Base-by-base conservation (phyloP, 208 protist genomes). In the Leishmania major region DNA sequence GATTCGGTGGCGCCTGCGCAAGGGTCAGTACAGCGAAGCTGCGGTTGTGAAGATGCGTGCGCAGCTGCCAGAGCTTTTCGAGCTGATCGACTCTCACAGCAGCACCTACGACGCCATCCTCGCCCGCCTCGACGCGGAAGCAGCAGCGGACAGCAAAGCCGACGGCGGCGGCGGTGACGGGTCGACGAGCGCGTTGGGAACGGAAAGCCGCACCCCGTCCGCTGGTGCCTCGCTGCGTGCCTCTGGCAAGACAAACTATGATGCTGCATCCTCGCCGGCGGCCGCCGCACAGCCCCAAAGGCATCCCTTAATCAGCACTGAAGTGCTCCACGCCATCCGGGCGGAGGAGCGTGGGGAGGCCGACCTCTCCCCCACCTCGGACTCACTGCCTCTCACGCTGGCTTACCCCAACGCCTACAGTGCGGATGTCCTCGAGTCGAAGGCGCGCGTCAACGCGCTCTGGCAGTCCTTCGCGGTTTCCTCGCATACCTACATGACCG, bases 391-490 rank as follows among this genome's bases (percentile, higher is more conserved):
- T 59, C 64, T 87, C 64, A 85, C 81, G 25, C 51, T 88, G 15
- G 55, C 75, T 0, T 85, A 87, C n/a, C 85, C 88, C 11, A 90
- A 81, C 79, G 82, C 82, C 37, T 94, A 93, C 86, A 87, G 85
- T 51, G 85, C 82, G 17, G 86, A 91, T 60, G 93, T 88, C 53
- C 79, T 82, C 25, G 51, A 84, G 6, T 86, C 87, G 57, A 87
- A 90, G 79, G 79, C 86, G 37, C 87, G 88, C 51, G 89, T 96
- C 45, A 79, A 71, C 35, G 74, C 88, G 6, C 72, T 90, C 55
- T 91, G 94, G 83, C 70, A 83, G 55, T 75, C 90, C 35, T 88
- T 96, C 13, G 79, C 83, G 8, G 90, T 95, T 75, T 62, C 74
- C 28, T 84, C 88, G 25, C 67, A 86, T 15, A 94, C 88, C 6